Evolutionary conservation across 202 grass and related monocot genomes (phyloP), one percentile per base, ranked within the genome.

Genomic region (Zoysia matrella): DNA sequence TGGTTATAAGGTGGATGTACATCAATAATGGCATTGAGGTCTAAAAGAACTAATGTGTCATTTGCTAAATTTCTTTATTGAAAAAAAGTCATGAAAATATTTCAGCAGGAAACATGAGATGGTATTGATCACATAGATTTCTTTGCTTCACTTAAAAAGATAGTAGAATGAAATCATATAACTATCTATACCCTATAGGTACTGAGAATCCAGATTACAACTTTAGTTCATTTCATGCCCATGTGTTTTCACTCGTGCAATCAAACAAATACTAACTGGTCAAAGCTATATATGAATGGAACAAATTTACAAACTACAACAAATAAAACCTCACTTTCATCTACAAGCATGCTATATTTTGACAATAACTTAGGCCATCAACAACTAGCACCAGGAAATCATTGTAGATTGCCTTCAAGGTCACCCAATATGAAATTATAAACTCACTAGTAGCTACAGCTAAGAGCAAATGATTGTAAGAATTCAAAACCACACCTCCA

Each of bases 381-480:
- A 55, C 7, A 84, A 43, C 10, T 67, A 40, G 73, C 65, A 58
- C 65, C 67, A 81, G 51, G 63, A 75, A 73, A 87, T 60, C 52
- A 16, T 13, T 39, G 6, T 43, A 22, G 58, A 67, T 11, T 58
- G 22, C 46, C 50, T 51, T 39, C 11, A 44, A 75, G 11, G 69
- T 63, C 64, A 47, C 62, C 52, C 69, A n/a, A 63, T 36, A 36
- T 36, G 30, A 36, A 36, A 36, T 36, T 69, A 75, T 60, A 80
- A 69, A 69, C 22, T 47, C 40, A 51, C 44, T 60, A 78, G 15
- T 62, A 42, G 30, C 44, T 73, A 78, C 15, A 5, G 50, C 39
- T 67, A n/a, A 39, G 3, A 52, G 6, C 54, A 15, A 58, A 74
- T 36, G 41, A 55, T 46, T 52, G 11, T 72, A 72, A 4, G 3